Base-by-base conservation (phyloP, 2,329 filamentous ascomycete species). In the Polytolypa hystricis region DNA sequence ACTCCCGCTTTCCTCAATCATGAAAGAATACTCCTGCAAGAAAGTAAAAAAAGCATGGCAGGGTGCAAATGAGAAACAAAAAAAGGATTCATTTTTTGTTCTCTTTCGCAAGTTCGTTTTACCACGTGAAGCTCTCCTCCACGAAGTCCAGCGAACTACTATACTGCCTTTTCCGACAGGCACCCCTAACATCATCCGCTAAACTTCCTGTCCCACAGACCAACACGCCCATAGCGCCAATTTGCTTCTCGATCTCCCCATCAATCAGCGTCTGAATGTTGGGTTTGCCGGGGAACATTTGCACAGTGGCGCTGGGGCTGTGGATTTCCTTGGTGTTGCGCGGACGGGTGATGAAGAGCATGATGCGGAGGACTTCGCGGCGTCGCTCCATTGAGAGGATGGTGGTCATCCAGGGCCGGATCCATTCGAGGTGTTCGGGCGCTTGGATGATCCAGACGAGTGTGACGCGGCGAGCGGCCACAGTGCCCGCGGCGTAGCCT, bases 371-470 rank as follows among this genome's bases (percentile, higher is more conserved):
- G 19, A 94, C 71, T 33, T 94, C 84, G 40, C 83, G 77, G 37
- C 87, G 79, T 48, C 78, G 74, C 9, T 84, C 81, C 71, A 95
- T 80, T 38, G 73, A 72, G 20, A 96, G 70, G 37, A 96, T 79
- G 46, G 68, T 67, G 11, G 74, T 79, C 76, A 81, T 80, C 80
- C 84, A 96, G 4, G 84, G 84, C 5, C 84, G 77, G 41, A 93
- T 83, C 89, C 91, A 96, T 58, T 94, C 85, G 5, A 96, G 73
- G 39, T 89, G 79, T 52, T 94, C 81, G 25, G 82, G 81, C 38
- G 86, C 84, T 43, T 91, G 84, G 45, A 96, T 82, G 52, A 94
- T 80, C 91, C 91, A 96, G 42, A 95, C 76, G 5, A 96, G 75
- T 1, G 81, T 84, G 31, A 96, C 65, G 27, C 80, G 77, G 35